A percentile compares a stretch with the other conserved stretches of the same genome.
phyloP scores from a whole-genome alignment of 2,329 filamentous ascomycete genomes.

The Parascedosporium putredinis region DNA sequence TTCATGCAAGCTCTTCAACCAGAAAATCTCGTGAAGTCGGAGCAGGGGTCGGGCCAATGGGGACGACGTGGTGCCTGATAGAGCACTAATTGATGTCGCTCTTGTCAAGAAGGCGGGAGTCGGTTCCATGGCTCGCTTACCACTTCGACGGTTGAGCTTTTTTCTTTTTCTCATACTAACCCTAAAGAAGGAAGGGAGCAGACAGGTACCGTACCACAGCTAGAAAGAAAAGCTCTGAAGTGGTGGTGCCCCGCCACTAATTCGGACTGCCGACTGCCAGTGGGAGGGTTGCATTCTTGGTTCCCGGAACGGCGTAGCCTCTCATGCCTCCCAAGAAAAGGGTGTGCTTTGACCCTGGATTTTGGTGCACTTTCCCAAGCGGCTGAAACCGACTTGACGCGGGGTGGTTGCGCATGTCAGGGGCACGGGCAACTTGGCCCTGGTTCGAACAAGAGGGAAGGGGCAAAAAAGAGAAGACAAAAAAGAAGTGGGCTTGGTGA shows the following conservation, averaged over 20 bases:
- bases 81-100: not conserved
- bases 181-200: no score
- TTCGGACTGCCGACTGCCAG: not conserved
- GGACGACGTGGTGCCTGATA: no score
- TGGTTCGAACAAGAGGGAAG: no score
- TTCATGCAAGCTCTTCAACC: not conserved
- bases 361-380: not conserved
- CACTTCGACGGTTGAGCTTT: no score
- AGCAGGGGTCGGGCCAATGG: not conserved
- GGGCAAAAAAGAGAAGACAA: no score
- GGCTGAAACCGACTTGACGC: constrained; percentile 6
- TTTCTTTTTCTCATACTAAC: no score
- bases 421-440: no score
- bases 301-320: not conserved
- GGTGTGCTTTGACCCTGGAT: constrained; percentile 4
- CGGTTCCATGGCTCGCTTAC: no score
- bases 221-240: no score
- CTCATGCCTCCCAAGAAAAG: not conserved
- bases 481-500: not conserved
- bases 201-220: no score
- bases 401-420: not conserved
- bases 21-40: not conserved
- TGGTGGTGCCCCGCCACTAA: no score
- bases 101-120: no score
- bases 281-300: not conserved